Evolutionary conservation across 2,329 filamentous ascomycete genomes (phyloP).

Genomic region (Ampelomyces quisqualis): DNA sequence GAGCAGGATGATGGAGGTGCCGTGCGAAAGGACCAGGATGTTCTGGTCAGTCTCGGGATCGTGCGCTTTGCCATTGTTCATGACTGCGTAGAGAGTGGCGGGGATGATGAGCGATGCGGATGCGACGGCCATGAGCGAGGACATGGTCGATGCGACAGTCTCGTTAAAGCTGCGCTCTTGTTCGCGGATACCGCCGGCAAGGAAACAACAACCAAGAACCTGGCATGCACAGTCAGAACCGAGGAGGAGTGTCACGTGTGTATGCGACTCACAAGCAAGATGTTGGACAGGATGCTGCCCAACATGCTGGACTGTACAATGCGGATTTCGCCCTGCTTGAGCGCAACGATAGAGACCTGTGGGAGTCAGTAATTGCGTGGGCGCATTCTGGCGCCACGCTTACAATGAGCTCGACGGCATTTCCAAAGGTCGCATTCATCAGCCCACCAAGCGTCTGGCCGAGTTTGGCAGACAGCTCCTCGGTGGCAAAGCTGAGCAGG

Average conservation of each 20-base stretch:
- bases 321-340: conserved; percentile 81
- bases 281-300: conserved; percentile 91
- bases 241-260: conserved; percentile 18
- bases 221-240: conserved; percentile 53
- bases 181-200: conserved; percentile 50
- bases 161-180: conserved; percentile 62
- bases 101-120: conserved; percentile 57
- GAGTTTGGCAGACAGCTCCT: conserved; percentile 71
- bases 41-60: conserved; percentile 49
- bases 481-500: conserved; percentile 73
- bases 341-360: conserved; percentile 87
- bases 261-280: conserved; percentile 64
- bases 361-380: conserved; percentile 6
- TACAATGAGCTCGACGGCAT: conserved; percentile 77
- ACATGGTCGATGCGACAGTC: conserved; percentile 77
- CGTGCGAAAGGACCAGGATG: conserved; percentile 53
- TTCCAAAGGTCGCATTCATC: conserved; percentile 76
- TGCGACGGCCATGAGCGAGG: conserved; percentile 59
- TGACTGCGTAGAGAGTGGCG: conserved; percentile 54
- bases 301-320: conserved; percentile 99
- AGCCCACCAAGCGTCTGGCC: conserved; percentile 73
- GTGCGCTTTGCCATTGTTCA: conserved; percentile 42
- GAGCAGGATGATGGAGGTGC: conserved; percentile 56
- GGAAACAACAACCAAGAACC: conserved; percentile 57
- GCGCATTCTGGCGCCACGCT: conserved; percentile 9